phyloP scores from a whole-genome alignment of 2,329 filamentous ascomycete genomes.

The Scopulariopsis brevicaulis region DNA sequence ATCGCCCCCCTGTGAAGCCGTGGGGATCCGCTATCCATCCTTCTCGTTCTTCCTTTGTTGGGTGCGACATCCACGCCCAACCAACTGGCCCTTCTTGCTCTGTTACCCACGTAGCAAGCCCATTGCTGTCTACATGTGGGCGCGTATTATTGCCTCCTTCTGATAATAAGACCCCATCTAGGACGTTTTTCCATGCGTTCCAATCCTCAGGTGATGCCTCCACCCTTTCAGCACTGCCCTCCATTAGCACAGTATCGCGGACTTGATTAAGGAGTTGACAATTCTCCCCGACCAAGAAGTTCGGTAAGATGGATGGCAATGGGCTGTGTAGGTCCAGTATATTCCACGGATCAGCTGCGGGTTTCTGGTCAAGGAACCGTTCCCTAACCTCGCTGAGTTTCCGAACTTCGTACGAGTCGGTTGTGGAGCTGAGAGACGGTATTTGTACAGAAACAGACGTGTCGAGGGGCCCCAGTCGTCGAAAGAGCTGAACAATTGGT shows the following conservation, averaged over 20 bases:
- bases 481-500: slow-evolving; percentile 8
- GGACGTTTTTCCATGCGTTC: slow-evolving; percentile 20
- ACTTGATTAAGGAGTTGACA: slow-evolving; percentile 5
- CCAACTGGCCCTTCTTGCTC: slow-evolving; percentile 12
- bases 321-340: slow-evolving; percentile 6
- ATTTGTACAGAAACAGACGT: slow-evolving; percentile 8
- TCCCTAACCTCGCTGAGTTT: slow-evolving; percentile 6
- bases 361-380: slow-evolving; percentile 5
- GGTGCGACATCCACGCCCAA: slow-evolving; percentile 18
- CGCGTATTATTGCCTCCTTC: slow-evolving; percentile 21
- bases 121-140: slow-evolving; percentile 21
- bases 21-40: background rate
- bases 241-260: slow-evolving; percentile 4
- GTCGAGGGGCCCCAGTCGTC: slow-evolving; percentile 5
- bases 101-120: slow-evolving; percentile 21
- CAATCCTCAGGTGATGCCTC: slow-evolving; percentile 15
- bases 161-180: slow-evolving; percentile 19
- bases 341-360: slow-evolving; percentile 6
- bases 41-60: slow-evolving; percentile 13
- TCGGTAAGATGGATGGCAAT: slow-evolving; percentile 5
- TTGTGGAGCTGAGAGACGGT: slow-evolving; percentile 6
- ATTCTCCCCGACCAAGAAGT: slow-evolving; percentile 6
- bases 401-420: slow-evolving; percentile 5
- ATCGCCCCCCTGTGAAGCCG: slow-evolving; percentile 8
- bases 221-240: slow-evolving; percentile 4